Percentiles rank a stretch among this genome's conserved stretches.
Evolutionary conservation across 2,329 filamentous ascomycete species (phyloP).

Genomic region (Graphilbum fragrans): DNA sequence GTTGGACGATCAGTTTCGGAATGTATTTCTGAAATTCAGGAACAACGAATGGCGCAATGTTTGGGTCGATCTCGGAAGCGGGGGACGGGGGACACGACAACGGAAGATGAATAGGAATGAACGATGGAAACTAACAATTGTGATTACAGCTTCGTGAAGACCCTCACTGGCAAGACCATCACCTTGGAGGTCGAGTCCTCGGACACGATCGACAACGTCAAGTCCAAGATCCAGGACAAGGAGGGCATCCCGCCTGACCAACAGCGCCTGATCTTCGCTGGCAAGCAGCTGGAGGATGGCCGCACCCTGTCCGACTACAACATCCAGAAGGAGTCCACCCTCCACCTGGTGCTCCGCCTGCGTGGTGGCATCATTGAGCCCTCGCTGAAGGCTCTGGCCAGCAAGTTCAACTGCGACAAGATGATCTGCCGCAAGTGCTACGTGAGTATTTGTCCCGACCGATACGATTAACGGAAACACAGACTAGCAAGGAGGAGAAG

Average conservation of each 20-base stretch:
- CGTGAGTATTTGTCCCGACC: constrained; percentile 15
- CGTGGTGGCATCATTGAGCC: constrained; percentile 99
- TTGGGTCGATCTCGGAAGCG: no score
- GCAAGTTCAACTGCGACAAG: constrained; percentile 98
- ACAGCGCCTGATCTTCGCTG: constrained; percentile 97
- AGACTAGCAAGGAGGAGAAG: not conserved
- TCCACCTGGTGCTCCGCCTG: constrained; percentile 96
- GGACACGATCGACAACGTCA: constrained; percentile 99
- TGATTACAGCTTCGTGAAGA: constrained; percentile 87
- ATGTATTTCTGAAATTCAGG: no score
- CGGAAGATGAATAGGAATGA: not conserved
- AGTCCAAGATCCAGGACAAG: constrained; percentile 99
- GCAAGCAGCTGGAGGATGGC: constrained; percentile 98
- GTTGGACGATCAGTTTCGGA: no score
- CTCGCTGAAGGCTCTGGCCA: constrained; percentile 93
- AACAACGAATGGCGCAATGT: no score
- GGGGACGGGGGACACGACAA: not conserved
- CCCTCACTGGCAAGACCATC: constrained; percentile 99
- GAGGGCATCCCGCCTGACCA: constrained; percentile 97
- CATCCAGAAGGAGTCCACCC: constrained; percentile 99
- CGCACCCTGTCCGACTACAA: constrained; percentile 96
- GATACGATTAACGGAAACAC: no score
- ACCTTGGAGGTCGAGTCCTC: constrained; percentile 98
- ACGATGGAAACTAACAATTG: not conserved
- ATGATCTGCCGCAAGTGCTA: constrained; percentile 99